Evolutionary conservation across 495 filamentous ascomycete genomes (phyloP), one percentile per base, ranked within the genome.

Genomic region (Tuber aestivum): DNA sequence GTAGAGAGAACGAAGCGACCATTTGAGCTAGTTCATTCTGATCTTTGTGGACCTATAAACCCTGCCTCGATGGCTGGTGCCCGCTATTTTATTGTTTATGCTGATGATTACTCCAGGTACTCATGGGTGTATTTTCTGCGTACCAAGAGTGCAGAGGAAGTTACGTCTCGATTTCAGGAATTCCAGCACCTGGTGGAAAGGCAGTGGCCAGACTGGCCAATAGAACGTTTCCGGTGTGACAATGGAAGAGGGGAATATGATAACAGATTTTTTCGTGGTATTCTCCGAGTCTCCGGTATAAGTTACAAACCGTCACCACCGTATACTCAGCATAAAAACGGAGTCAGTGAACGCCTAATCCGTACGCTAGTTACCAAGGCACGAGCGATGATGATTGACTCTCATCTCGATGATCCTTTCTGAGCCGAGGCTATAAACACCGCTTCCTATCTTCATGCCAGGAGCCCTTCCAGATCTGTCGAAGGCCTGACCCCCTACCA

Each of bases 271-370:
- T 75, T 70, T 37, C 32, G 16, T 16, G 7, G 38, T 8, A 40
- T 70, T 35, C 61, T 70, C 1, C 1, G 20, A 35, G 27, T 20
- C 6, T 56, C 37, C 6, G 21, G 41, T 35, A 73, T 73, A 4
- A 27, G 27, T 20, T 73, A 41, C 45, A 37, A 65, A 65, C 72
- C 72, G 7, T 50, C 72, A 35, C 72, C 72, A 27, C 72, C 18
- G 1, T 73, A 73, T 23, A 65, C 44, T 1, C 72, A 73, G 72
- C 44, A 73, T 41, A 73, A 73, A 21, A 73, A 61, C 32, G 72
- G 72, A 27, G 42, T 73, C n/a, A 35, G 44, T 32, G 72, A 73
- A 16, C 45, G 21, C 18, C 1, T 73, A 16, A 73, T 73, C 5
- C 21, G 21, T 5, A 61, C 27, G 0, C 4, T 73, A 6, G 65